These are phyloP conservation scores for Tricladium varicosporioides DNA, from an alignment of 2,329 filamentous ascomycete species.

Conservation along the genomic window DNA sequence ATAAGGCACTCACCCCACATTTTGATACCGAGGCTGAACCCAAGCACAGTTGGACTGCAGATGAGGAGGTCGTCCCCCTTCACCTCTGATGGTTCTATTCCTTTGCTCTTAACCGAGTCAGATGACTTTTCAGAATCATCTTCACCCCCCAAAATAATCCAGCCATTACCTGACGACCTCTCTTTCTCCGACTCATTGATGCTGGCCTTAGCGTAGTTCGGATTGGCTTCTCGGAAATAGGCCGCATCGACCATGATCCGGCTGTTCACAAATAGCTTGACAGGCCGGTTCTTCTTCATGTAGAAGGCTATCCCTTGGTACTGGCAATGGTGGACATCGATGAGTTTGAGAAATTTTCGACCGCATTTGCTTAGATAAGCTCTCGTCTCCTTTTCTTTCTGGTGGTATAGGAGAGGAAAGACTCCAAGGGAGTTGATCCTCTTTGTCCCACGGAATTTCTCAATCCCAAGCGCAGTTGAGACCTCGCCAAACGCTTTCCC, in stretches of 20 bases:
- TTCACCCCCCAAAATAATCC: too few species aligned
- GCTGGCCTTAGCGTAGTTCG: too few species aligned
- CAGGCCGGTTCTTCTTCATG: background rate
- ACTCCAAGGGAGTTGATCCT: background rate
- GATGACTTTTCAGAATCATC: too few species aligned
- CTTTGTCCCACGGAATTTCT: constrained; percentile 2
- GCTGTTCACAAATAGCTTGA: background rate
- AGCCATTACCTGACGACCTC: too few species aligned
- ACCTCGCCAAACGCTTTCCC: background rate
- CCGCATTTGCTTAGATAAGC: background rate
- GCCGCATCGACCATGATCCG: background rate
- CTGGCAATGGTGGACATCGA: background rate
- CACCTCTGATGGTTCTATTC: background rate
- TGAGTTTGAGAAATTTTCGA: background rate
- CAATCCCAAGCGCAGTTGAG: background rate
- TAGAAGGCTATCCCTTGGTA: background rate
- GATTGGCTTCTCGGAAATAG: background rate
- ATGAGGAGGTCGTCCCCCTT: constrained; percentile 1
- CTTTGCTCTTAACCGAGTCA: too few species aligned
- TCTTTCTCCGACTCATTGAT: too few species aligned
- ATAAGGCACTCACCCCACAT: constrained; percentile 4
- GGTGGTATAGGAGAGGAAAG: background rate
- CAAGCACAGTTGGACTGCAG: constrained; percentile 4
- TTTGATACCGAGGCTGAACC: constrained; percentile 2
- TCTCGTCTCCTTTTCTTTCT: background rate